phyloP scores from a whole-genome alignment of 306 rosid genomes.

The Canavalia gladiata region DNA sequence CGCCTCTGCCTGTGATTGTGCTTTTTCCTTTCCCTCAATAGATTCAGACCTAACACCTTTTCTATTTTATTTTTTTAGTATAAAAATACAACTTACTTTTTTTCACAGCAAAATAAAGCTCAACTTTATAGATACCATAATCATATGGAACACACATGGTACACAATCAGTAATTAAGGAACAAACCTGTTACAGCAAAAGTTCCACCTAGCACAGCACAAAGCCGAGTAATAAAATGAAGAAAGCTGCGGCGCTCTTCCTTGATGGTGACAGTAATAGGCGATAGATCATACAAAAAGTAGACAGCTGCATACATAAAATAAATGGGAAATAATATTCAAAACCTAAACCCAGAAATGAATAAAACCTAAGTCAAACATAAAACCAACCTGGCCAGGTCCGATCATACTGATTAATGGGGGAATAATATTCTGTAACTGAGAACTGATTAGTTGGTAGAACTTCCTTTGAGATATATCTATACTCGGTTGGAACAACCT shows the following conservation, averaged over 20 bases:
- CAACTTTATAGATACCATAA: not conserved
- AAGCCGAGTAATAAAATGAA: slow-evolving; percentile 95
- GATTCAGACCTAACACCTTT: too few species aligned
- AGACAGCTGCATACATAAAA: slow-evolving; percentile 79
- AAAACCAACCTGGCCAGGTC: slow-evolving; percentile 90
- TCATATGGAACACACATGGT: slow-evolving; percentile 20
- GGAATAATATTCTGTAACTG: slow-evolving; percentile 95
- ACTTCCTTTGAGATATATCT: slow-evolving; percentile 87
- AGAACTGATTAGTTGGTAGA: slow-evolving; percentile 94
- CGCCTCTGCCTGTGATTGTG: too few species aligned
- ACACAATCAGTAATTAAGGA: not conserved
- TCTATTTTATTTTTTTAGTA: too few species aligned
- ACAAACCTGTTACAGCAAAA: slow-evolving; percentile 92
- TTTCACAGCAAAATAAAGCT: not conserved
- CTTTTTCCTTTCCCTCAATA: too few species aligned
- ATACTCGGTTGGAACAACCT: slow-evolving; percentile 97
- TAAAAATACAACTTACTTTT: slow-evolving; percentile 12
- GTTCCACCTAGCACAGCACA: slow-evolving; percentile 98
- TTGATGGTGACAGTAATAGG: slow-evolving; percentile 96
- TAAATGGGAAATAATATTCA: slow-evolving; percentile 37
- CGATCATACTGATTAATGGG: slow-evolving; percentile 80
- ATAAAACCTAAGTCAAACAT: slow-evolving; percentile 32
- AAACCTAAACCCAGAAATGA: slow-evolving; percentile 35
- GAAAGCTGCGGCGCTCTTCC: slow-evolving; percentile 97
- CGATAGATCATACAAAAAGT: slow-evolving; percentile 97